Conservation (phyloP, 345 rosid genomes). For the Citrus reticulata region DNA sequence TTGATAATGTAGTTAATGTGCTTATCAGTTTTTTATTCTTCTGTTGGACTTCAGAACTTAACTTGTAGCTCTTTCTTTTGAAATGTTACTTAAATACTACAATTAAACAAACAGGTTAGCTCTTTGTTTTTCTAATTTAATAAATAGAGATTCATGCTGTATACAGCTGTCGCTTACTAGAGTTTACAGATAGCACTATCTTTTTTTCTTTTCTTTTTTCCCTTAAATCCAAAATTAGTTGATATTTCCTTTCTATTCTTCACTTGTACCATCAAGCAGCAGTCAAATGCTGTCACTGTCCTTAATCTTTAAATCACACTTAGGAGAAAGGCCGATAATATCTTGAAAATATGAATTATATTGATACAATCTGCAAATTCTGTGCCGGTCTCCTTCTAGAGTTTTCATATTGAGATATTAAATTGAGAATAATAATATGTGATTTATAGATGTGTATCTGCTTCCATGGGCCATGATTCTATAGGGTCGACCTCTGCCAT, state of each 20-base stretch:
- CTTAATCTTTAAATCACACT: background rate
- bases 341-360: background rate
- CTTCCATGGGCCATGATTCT: slow-evolving; percentile 37
- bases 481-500: slow-evolving; percentile 78
- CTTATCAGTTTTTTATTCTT: background rate
- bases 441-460: slow-evolving; percentile 21
- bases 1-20: background rate
- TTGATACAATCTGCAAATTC: background rate
- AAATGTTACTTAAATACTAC: background rate
- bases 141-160: background rate
- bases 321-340: background rate
- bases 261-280: background rate
- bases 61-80: background rate
- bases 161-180: background rate
- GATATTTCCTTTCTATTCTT: background rate
- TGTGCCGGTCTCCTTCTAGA: background rate
- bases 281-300: background rate
- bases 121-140: background rate
- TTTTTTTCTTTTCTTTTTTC: too few species aligned
- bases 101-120: background rate
- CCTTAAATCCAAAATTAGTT: background rate
- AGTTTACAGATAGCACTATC: background rate
- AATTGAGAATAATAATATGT: slow-evolving; percentile 3
- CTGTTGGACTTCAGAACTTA: background rate
- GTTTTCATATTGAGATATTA: background rate